phyloP scores from a whole-genome alignment of 2,329 filamentous ascomycete species.

The Didymella arachidicola region DNA sequence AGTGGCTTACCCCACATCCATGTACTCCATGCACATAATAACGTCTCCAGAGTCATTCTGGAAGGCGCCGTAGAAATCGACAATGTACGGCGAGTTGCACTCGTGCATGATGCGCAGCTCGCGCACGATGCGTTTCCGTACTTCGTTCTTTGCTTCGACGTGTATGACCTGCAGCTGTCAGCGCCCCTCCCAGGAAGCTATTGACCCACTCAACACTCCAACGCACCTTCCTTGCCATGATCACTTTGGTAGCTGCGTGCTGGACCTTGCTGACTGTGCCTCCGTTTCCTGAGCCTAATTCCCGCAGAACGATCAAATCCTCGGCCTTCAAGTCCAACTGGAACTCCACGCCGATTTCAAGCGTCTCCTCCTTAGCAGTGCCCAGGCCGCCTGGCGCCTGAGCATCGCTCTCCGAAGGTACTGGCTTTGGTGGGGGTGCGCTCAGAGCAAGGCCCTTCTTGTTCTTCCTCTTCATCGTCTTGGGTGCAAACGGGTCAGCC shows the following conservation, averaged over 20 bases:
- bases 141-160: conserved; percentile 96
- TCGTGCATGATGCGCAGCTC: conserved; percentile 99
- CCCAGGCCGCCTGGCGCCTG: conserved; percentile 67
- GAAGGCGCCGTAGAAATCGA: conserved; percentile 97
- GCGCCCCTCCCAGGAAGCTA: conserved; percentile 1
- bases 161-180: conserved; percentile 80
- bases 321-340: conserved; percentile 90
- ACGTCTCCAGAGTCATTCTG: conserved; percentile 97
- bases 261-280: conserved; percentile 98
- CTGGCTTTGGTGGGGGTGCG: conserved; percentile 74
- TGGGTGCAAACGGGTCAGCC: conserved; percentile 68
- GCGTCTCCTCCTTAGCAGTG: conserved; percentile 72
- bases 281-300: conserved; percentile 94
- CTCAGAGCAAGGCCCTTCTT: conserved; percentile 93
- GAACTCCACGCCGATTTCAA: conserved; percentile 98
- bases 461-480: conserved; percentile 98
- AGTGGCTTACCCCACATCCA: conserved; percentile 89
- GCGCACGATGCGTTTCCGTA: conserved; percentile 94
- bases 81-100: conserved; percentile 95
- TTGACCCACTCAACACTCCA: background rate
- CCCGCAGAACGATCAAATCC: conserved; percentile 90
- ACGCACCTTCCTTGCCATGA: conserved; percentile 95
- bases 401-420: conserved; percentile 75
- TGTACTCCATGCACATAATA: conserved; percentile 99
- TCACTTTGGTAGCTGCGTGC: conserved; percentile 90